phyloP scores from a whole-genome alignment of 257 asterid genomes.

The Voacanga thouarsii region DNA sequence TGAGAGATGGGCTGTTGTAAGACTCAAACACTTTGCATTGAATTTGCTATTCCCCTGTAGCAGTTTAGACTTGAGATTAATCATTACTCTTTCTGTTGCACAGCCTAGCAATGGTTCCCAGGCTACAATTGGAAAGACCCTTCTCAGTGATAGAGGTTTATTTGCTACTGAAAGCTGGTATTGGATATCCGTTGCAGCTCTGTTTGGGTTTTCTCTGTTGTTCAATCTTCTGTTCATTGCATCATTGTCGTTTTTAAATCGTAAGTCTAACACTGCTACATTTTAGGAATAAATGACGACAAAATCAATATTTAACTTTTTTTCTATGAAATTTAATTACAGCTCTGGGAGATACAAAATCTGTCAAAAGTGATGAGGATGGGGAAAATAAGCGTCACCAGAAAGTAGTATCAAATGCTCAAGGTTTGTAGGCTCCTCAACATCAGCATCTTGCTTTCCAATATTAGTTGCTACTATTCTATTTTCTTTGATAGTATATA shows the following conservation, averaged over 20 bases:
- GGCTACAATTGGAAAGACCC: constrained; percentile 72
- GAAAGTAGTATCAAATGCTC: constrained; percentile 21
- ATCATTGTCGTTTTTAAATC: constrained; percentile 67
- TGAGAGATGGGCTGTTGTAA: not conserved
- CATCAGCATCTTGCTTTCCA: constrained; percentile 3
- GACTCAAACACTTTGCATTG: not conserved
- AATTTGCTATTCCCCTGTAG: not conserved
- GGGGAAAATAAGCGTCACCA: constrained; percentile 27
- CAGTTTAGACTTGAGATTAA: not conserved
- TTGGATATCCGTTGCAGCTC: constrained; percentile 70
- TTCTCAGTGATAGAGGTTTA: constrained; percentile 66
- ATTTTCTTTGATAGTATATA: too few species aligned
- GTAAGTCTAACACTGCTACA: constrained; percentile 37
- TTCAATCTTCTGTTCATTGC: constrained; percentile 62
- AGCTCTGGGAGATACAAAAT: constrained; percentile 68
- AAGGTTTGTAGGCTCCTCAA: constrained; percentile 36
- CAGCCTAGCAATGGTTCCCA: constrained; percentile 49
- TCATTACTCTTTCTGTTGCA: not conserved
- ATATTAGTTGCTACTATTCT: too few species aligned
- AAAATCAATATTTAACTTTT: constrained; percentile 7
- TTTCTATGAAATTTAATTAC: constrained; percentile 18
- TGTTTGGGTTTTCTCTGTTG: constrained; percentile 59
- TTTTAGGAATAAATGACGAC: not conserved
- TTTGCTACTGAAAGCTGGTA: constrained; percentile 52
- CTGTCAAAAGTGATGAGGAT: constrained; percentile 35